Evolutionary conservation across 306 rosid species (phyloP).

Genomic region (Cicer cuneatum): DNA sequence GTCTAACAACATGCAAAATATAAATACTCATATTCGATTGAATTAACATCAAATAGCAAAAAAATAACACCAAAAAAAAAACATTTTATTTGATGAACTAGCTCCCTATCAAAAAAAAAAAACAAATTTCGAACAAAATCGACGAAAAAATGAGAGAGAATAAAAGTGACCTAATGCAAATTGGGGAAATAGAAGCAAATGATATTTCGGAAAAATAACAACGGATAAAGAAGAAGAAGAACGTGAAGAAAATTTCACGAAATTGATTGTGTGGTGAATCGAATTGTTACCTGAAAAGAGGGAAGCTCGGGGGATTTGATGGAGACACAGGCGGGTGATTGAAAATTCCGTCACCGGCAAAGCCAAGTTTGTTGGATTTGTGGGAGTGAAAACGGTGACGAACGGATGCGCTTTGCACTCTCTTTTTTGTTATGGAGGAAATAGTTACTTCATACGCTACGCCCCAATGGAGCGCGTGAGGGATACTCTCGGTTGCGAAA

Average conservation of each 20-base stretch:
- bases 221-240: constrained; percentile 1
- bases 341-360: constrained; percentile 67
- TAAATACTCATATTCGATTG: constrained; percentile 11
- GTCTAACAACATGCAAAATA: constrained; percentile 10
- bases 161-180: constrained; percentile 38
- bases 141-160: constrained; percentile 19
- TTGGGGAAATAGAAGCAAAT: constrained; percentile 33
- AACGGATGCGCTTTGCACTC: constrained; percentile 54
- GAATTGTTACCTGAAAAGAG: constrained; percentile 52
- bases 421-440: constrained; percentile 37
- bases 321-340: constrained; percentile 49
- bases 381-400: constrained; percentile 55
- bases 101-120: constrained; percentile 19
- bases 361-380: constrained; percentile 26
- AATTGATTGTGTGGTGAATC: constrained; percentile 32
- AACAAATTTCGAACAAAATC: constrained; percentile 5
- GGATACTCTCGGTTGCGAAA: neutral
- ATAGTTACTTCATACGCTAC: constrained; percentile 31
- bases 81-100: constrained; percentile 8
- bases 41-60: constrained; percentile 18
- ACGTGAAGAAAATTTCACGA: neutral
- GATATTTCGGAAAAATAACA: constrained; percentile 25
- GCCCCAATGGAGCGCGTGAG: constrained; percentile 51
- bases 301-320: constrained; percentile 36
- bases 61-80: neutral